Evolutionary conservation across 2,329 filamentous ascomycete genomes (phyloP), one percentile per base, ranked within the genome.

Genomic region (Shiraia bambusicola): DNA sequence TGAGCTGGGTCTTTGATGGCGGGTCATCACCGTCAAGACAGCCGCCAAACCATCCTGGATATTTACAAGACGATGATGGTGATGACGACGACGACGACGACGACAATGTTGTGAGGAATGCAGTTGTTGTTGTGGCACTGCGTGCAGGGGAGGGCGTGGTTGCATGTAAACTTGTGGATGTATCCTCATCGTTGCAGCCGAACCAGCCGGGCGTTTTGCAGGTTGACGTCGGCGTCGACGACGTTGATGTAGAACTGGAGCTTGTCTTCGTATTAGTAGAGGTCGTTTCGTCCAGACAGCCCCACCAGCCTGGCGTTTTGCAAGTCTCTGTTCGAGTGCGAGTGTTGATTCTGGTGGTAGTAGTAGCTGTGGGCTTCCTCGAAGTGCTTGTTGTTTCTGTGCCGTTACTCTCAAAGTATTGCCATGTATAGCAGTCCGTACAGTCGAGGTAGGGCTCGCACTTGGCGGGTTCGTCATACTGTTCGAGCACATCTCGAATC

Each of bases 231-330:
- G 61, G 59, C 3, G 61, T 59, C 0, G 61, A 63, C 2, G 65
- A 65, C 0, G 74, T 74, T 0, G 77, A 73, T 8, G 72, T 73
- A 2, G 74, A 71, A 59, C n/a, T 61, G 1, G 64, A 64, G 19
- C 19, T 22, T 25, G 69, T 75, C 0, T 75, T 75, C 0, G 76
- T 74, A 10, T 73, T 73, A 3, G 72, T 69, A 0, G 63, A 69
- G 6, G 63, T 67, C 1, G 70, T 76, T 65, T 84, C 78, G 52
- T 88, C 86, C 28, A 87, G 71, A 62, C 83, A 90, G 12, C 88
- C 88, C 85, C 86, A 95, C 91, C 91, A 95, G 4, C 91, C 89
- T 19, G 91, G 91, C 1, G 91, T 95, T 67, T 93, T 80, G 71
- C 91, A 95, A 0, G 89, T 95, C 40, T 84, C 83, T 0, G 91